A percentile compares a stretch with the other conserved stretches of the same genome.
These are phyloP conservation scores for Polygonum maritimum DNA, from an alignment of 148 eudicot genomes.

Conservation along the genomic window DNA sequence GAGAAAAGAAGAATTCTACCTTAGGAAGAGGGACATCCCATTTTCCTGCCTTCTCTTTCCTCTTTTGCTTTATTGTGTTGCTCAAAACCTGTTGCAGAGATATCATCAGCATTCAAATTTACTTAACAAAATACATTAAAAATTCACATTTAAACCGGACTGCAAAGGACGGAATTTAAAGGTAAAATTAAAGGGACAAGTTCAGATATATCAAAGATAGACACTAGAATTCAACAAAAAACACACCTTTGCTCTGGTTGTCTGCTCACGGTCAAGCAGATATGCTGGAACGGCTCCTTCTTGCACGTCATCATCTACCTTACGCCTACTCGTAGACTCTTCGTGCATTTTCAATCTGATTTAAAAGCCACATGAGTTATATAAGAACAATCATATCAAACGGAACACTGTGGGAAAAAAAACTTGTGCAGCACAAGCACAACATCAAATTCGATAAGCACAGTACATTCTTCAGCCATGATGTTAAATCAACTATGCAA, in stretches of 20 bases:
- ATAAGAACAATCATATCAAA: not conserved
- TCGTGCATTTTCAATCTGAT: constrained; percentile 88
- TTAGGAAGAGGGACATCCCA: constrained; percentile 98
- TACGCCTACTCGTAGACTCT: constrained; percentile 76
- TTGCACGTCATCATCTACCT: constrained; percentile 90
- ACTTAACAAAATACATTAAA: not conserved
- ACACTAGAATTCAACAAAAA: not conserved
- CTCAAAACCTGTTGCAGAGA: constrained; percentile 72
- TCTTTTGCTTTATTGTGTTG: constrained; percentile 94
- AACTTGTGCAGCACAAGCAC: not conserved
- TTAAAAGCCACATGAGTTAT: not conserved
- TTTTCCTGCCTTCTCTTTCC: constrained; percentile 94
- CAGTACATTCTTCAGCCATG: not conserved
- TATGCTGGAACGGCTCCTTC: constrained; percentile 91
- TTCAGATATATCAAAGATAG: not conserved
- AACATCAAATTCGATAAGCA: not conserved
- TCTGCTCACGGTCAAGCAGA: constrained; percentile 93
- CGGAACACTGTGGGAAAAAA: not conserved
- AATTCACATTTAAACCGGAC: not conserved
- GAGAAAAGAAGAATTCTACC: constrained; percentile 37
- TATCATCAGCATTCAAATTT: constrained; percentile 66
- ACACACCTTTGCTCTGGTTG: constrained; percentile 79
- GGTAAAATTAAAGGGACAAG: not conserved
- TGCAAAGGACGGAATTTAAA: not conserved
- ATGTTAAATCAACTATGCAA: not conserved